phyloP scores from a whole-genome alignment of 106 monocot species.

The Dendrobium chrysotoxum region DNA sequence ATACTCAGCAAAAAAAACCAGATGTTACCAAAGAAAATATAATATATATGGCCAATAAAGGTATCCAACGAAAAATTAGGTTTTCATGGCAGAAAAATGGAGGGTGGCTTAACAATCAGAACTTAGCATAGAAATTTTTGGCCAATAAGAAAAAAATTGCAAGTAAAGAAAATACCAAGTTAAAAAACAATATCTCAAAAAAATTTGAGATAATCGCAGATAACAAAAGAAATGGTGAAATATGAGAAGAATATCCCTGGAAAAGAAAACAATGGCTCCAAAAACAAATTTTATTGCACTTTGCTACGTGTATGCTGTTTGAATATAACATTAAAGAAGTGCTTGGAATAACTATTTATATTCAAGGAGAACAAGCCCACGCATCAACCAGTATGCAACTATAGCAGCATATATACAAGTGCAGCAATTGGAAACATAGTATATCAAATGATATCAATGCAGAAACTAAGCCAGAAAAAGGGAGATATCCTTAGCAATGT shows the following conservation, averaged over 20 bases:
- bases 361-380: not conserved
- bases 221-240: not conserved
- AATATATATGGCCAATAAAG: not conserved
- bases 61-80: not conserved
- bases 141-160: not conserved
- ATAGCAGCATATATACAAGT: not conserved
- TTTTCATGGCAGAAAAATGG: not conserved
- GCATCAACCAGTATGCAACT: no score
- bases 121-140: not conserved
- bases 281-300: conserved; percentile 3
- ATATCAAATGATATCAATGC: not conserved
- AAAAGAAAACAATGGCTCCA: not conserved
- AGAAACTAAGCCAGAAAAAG: not conserved
- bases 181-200: not conserved
- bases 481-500: not conserved
- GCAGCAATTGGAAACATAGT: not conserved
- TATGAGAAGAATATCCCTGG: not conserved
- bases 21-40: not conserved
- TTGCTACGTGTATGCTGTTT: no score
- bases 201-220: not conserved
- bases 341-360: not conserved
- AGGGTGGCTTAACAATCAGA: not conserved
- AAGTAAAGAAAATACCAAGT: not conserved
- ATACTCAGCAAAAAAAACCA: not conserved
- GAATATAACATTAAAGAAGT: not conserved